Conservation (phyloP, 108 stramenopile species). For the Nannochloropsis salina region DNA sequence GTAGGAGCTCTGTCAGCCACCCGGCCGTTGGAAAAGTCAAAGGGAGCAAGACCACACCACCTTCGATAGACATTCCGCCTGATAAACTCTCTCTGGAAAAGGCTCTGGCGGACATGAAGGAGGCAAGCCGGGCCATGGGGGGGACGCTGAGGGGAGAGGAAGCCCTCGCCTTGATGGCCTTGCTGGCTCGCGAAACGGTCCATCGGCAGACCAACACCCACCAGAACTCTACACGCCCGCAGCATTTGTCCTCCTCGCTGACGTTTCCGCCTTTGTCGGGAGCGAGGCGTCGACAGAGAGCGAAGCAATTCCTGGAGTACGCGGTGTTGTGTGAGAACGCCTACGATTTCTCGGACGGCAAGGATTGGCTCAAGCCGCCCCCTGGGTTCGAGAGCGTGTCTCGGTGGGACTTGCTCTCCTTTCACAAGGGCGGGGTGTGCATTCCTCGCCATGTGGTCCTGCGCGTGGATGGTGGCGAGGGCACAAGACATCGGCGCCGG, state of each 20-base stretch:
- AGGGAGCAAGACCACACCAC: neutral
- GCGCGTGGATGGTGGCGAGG: neutral
- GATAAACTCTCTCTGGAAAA: neutral
- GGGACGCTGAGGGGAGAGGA: neutral
- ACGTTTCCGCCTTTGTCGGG: neutral
- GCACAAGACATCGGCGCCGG: neutral
- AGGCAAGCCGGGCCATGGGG: neutral
- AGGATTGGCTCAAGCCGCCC: neutral
- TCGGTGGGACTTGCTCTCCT: neutral
- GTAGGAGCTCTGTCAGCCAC: too few relatives aligned
- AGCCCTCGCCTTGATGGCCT: neutral
- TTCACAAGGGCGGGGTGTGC: neutral
- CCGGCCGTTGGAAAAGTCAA: too few relatives aligned
- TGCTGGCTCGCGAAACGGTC: slow-evolving; percentile 4
- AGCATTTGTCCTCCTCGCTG: neutral
- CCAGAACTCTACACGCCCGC: neutral
- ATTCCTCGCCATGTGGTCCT: slow-evolving; percentile 17
- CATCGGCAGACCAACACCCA: neutral
- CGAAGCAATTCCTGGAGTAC: neutral
- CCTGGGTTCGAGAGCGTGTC: neutral
- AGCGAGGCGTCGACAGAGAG: neutral
- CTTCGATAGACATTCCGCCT: neutral
- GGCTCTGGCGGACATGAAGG: neutral
- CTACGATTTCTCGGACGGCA: neutral
- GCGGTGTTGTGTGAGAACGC: neutral